A percentile compares a stretch with the other conserved stretches of the same genome.
phyloP scores from a whole-genome alignment of 139 green algal genomes.

The Closterium sp. region DNA sequence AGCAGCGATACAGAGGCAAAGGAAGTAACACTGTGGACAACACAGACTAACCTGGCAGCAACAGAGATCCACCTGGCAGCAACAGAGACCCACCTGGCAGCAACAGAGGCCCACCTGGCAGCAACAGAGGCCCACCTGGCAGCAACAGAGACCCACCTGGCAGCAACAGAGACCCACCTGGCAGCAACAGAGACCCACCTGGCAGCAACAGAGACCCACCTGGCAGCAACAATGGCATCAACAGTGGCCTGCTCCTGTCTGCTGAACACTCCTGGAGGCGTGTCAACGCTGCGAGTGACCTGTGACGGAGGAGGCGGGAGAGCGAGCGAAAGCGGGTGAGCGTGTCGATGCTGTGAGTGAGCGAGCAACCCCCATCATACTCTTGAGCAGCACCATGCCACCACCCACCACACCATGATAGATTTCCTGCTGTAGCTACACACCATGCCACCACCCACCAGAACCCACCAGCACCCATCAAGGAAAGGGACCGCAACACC shows the following conservation, averaged over 20 bases:
- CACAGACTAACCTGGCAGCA: no score
- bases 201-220: slow-evolving; percentile 10
- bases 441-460: neutral
- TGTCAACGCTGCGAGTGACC: slow-evolving; percentile 50
- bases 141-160: neutral
- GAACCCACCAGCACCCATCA: neutral
- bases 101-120: neutral
- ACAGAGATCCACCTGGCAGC: neutral
- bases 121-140: neutral
- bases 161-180: neutral
- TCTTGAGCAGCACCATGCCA: no score
- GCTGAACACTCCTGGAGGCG: slow-evolving; percentile 14
- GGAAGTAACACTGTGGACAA: no score
- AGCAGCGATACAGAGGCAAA: no score
- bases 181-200: slow-evolving; percentile 3
- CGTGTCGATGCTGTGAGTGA: neutral
- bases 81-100: neutral
- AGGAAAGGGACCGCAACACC: neutral
- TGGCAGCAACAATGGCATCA: slow-evolving; percentile 41
- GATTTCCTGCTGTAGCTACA: no score
- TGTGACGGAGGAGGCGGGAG: slow-evolving; percentile 12
- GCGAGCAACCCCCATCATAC: no score
- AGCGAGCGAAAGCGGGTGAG: neutral
- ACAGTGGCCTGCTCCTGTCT: slow-evolving; percentile 41
- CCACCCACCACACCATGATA: no score